phyloP scores from a whole-genome alignment of 192 early-diverging fungal genomes.

The Coemansia sp. region DNA sequence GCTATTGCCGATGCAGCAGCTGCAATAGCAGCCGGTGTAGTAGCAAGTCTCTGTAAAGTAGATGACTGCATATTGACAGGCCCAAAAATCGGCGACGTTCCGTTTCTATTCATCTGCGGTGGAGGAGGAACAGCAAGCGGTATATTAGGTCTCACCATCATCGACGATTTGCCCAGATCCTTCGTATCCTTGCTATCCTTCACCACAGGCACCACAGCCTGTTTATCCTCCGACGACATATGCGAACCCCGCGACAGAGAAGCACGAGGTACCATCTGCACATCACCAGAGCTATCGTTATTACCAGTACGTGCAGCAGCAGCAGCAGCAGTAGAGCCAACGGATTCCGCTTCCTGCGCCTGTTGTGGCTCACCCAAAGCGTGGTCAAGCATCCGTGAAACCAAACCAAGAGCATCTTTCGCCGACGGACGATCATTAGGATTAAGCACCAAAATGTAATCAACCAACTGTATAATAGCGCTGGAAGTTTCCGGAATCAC shows the following conservation, averaged over 20 bases:
- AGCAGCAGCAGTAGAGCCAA: not conserved
- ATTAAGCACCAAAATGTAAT: constrained; percentile 75
- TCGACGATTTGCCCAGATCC: not conserved
- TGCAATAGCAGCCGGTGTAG: not conserved
- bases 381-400: constrained; percentile 46
- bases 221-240: no score
- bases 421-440: constrained; percentile 76
- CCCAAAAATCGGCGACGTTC: constrained; percentile 1
- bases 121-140: not conserved
- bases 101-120: not conserved
- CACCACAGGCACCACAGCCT: not conserved
- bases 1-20: not conserved
- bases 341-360: constrained; percentile 12
- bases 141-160: not conserved
- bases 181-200: not conserved
- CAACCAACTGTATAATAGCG: constrained; percentile 63
- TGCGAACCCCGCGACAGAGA: not conserved
- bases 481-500: constrained; percentile 62
- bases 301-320: not conserved
- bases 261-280: not conserved
- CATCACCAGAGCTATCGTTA: not conserved
- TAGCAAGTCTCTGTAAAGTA: not conserved
- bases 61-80: not conserved
- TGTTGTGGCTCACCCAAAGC: constrained; percentile 29
- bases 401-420: constrained; percentile 62